phyloP scores from a whole-genome alignment of 2,329 filamentous ascomycete species.

The Ceratocystis destructans region DNA sequence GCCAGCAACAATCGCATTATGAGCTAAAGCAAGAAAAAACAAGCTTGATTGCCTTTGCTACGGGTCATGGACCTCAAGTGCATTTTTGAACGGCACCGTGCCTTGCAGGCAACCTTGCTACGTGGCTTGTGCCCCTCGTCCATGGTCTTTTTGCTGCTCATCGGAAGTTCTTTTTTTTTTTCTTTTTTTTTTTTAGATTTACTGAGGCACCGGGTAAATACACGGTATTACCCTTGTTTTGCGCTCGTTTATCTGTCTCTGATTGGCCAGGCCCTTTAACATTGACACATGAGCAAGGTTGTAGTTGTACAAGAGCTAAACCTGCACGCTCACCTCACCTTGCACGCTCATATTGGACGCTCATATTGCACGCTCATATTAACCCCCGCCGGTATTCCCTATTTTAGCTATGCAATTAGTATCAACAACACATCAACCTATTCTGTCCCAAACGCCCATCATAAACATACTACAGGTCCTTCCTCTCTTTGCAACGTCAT shows the following conservation, averaged over 20 bases:
- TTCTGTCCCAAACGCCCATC: too few species aligned
- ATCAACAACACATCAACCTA: too few species aligned
- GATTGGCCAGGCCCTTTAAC: neutral
- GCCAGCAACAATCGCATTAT: neutral
- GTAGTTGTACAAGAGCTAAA: too few species aligned
- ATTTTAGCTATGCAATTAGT: too few species aligned
- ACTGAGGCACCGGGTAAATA: neutral
- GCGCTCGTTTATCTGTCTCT: neutral
- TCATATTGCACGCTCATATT: too few species aligned
- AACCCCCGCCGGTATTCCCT: too few species aligned
- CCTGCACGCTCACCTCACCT: too few species aligned
- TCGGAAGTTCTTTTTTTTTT: neutral
- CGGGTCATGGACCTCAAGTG: neutral
- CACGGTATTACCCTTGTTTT: neutral
- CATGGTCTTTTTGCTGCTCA: neutral
- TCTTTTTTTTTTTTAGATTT: neutral
- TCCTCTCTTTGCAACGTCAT: too few species aligned
- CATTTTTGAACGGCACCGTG: neutral
- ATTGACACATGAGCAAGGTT: too few species aligned
- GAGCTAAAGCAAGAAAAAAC: neutral
- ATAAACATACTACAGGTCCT: too few species aligned
- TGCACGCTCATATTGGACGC: too few species aligned
- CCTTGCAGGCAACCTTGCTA: neutral
- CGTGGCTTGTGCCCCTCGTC: neutral
- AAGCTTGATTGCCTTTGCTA: neutral